phyloP scores from a whole-genome alignment of 139 green algal genomes.

The Spirogloea muscicola region DNA sequence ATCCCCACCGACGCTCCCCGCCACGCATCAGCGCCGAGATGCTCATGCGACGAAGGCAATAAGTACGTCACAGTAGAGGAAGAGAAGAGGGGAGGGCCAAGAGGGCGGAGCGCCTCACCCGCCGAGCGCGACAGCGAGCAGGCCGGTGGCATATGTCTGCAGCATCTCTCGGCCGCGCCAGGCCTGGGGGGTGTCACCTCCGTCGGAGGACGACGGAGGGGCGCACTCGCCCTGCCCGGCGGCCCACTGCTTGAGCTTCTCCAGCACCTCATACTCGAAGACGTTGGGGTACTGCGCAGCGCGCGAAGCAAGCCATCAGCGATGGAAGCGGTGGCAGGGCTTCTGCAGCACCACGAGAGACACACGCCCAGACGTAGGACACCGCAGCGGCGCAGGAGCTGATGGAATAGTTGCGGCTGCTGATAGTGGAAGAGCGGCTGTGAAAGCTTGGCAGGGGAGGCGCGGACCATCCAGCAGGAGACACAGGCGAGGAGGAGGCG shows the following conservation, averaged over 20 bases:
- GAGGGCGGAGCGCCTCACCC: not conserved
- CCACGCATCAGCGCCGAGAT: too few species aligned
- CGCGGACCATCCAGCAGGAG: slow-evolving; percentile 40
- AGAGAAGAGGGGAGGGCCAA: too few species aligned
- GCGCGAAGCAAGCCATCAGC: too few species aligned
- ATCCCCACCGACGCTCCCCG: not conserved
- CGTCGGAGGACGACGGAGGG: not conserved
- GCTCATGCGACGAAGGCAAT: too few species aligned
- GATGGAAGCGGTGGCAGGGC: too few species aligned
- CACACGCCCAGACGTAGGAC: too few species aligned
- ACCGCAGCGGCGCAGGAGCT: too few species aligned
- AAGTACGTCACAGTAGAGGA: too few species aligned
- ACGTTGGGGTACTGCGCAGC: slow-evolving; percentile 30
- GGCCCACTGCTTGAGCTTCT: slow-evolving; percentile 22
- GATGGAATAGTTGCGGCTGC: too few species aligned
- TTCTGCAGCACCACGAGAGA: too few species aligned
- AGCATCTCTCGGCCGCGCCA: slow-evolving; percentile 1
- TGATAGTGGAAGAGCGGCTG: too few species aligned
- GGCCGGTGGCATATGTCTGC: slow-evolving; percentile 22
- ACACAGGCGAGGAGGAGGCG: slow-evolving; percentile 40
- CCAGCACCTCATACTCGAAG: slow-evolving; percentile 28
- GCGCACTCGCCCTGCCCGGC: not conserved
- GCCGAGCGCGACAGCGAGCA: slow-evolving; percentile 23
- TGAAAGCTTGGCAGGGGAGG: too few species aligned
- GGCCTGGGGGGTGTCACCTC: not conserved